These are phyloP conservation scores for Cryomyces antarcticus DNA, from an alignment of 495 filamentous ascomycete genomes.

Conservation along the genomic window DNA sequence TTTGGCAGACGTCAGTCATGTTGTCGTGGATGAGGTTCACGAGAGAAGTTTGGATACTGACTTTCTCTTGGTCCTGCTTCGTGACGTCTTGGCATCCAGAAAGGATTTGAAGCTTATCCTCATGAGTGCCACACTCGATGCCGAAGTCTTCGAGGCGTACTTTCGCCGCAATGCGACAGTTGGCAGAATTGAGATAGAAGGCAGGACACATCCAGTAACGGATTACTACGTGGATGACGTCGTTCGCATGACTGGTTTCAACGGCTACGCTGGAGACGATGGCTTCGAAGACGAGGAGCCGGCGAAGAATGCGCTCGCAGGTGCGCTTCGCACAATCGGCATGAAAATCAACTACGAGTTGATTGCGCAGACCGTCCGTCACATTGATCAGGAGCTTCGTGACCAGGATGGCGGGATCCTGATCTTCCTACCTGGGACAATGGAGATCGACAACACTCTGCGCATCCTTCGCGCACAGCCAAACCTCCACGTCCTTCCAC, in stretches of 20 bases:
- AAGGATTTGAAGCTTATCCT: constrained; percentile 79
- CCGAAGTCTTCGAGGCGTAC: constrained; percentile 65
- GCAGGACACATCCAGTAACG: constrained; percentile 72
- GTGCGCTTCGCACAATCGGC: constrained; percentile 50
- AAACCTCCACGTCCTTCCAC: constrained; percentile 58
- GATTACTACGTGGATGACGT: constrained; percentile 88
- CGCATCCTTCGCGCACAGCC: constrained; percentile 46
- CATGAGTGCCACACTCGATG: constrained; percentile 97
- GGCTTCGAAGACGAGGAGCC: constrained; percentile 13
- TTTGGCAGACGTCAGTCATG: constrained; percentile 75
- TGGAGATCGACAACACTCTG: constrained; percentile 73
- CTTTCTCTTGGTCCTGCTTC: constrained; percentile 74
- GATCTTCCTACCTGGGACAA: constrained; percentile 73
- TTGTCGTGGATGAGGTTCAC: constrained; percentile 94
- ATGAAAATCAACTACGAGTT: constrained; percentile 87
- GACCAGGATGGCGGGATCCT: constrained; percentile 64
- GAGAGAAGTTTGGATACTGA: constrained; percentile 91
- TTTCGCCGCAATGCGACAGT: constrained; percentile 52
- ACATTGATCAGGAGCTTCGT: constrained; percentile 57
- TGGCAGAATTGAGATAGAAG: constrained; percentile 63
- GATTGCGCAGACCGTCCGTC: constrained; percentile 53
- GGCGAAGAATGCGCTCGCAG: constrained; percentile 27
- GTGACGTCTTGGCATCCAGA: constrained; percentile 55
- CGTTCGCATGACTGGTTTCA: constrained; percentile 58
- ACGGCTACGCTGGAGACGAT: constrained; percentile 2